Base-by-base conservation (phyloP, 495 filamentous ascomycete species). In the Chaetomium fimeti region DNA sequence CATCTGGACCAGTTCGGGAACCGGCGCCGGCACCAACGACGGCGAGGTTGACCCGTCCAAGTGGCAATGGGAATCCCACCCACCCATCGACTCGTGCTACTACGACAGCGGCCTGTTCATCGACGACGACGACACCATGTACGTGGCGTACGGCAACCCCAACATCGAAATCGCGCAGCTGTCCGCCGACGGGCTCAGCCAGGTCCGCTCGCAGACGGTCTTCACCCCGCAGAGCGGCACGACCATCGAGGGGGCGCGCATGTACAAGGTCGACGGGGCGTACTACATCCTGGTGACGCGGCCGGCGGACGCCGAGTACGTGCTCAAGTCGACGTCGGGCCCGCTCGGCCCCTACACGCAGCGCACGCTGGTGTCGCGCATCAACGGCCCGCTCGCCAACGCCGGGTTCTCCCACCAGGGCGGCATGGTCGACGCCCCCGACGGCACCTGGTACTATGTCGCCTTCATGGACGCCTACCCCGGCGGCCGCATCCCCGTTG, bases 71-170 rank as follows among this genome's bases (percentile, higher is more conserved):
- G 72, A 52, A 1, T 36, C 71, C 28, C 29, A 57, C 22, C 60
- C 66, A 1, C 68, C 69, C 8, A 69, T 85, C 5, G 7, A 70
- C 7, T 77, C 66, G 7, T 88, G 84, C 70, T 87, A 83, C 65
- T 87, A 88, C 67, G 85, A 88, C 68, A 77, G 74, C 42, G 84
- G 85, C 5, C 68, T 87, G 7, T 71, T 87, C 8, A 75, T 88
- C 62, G 83, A 85, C 60, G 79, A 85, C 54, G 79, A 86, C 60
- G 71, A 74, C 53, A 81, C 71, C 1, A 81, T 84, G 77, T 87
- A 85, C 64, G 81, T 87, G 15, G 82, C 76, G 2, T 84, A 86
- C 62, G 85, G 84, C 22, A 77, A 75, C 48, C 78, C 72, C 1
- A 72, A 78, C 16, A 78, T 87, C 32, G 68, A 52, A 9, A 75